Conservation (phyloP, 2,329 filamentous ascomycete species). For the Calonectria hawksworthii region DNA sequence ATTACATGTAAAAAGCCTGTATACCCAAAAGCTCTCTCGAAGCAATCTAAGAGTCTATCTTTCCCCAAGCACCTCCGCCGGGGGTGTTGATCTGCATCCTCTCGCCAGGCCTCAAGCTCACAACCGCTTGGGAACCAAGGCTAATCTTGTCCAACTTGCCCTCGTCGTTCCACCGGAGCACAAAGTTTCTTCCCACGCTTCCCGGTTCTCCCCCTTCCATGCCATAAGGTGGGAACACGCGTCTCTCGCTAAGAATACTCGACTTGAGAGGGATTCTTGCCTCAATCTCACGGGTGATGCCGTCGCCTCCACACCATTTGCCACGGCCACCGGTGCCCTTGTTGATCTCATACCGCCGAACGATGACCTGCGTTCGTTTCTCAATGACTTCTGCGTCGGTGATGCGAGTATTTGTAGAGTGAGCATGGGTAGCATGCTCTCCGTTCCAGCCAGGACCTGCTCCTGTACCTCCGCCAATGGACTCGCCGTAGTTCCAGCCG, state of each 20-base stretch:
- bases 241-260: constrained; percentile 53
- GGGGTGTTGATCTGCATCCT: constrained; percentile 53
- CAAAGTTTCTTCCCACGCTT: constrained; percentile 46
- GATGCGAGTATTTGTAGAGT: constrained; percentile 52
- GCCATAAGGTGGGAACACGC: constrained; percentile 52
- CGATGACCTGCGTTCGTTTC: constrained; percentile 51
- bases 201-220: constrained; percentile 49
- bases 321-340: constrained; percentile 49
- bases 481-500: constrained; percentile 73
- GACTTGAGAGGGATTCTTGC: constrained; percentile 49
- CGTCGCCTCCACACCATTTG: constrained; percentile 50
- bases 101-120: constrained; percentile 51
- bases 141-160: constrained; percentile 47
- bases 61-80: constrained; percentile 49
- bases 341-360: constrained; percentile 49
- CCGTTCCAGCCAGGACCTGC: constrained; percentile 49
- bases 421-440: constrained; percentile 45
- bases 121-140: constrained; percentile 50
- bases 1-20: not conserved
- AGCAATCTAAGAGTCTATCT: not conserved
- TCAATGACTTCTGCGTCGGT: constrained; percentile 53
- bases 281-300: constrained; percentile 53
- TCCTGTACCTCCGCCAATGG: constrained; percentile 51
- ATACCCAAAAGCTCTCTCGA: not conserved
- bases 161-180: constrained; percentile 40